These are phyloP conservation scores for Kluyveromyces aestuarii DNA, from an alignment of 805 yeast genomes.

Conservation along the genomic window DNA sequence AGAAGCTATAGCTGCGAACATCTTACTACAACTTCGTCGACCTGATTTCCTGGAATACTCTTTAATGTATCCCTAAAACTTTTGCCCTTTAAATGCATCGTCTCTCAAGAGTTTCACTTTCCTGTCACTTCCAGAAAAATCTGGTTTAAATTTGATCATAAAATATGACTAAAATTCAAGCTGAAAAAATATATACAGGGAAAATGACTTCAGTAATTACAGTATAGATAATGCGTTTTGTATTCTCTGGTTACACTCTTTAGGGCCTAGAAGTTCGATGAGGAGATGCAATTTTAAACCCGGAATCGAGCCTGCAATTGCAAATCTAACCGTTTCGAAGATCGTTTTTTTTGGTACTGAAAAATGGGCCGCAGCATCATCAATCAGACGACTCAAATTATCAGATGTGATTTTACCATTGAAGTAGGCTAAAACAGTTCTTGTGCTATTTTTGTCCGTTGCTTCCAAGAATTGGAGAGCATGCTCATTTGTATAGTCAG, in stretches of 20 bases:
- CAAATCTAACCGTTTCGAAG: slow-evolving; percentile 54
- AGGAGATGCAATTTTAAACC: slow-evolving; percentile 61
- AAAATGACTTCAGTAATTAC: neutral
- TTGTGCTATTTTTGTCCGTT: slow-evolving; percentile 8
- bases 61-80: neutral
- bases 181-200: neutral
- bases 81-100: neutral
- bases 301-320: slow-evolving; percentile 58
- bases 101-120: neutral
- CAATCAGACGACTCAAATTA: slow-evolving; percentile 6
- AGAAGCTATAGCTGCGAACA: slow-evolving; percentile 33
- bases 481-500: slow-evolving; percentile 15
- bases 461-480: slow-evolving; percentile 27
- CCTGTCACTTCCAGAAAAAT: neutral
- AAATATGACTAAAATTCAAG: neutral
- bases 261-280: slow-evolving; percentile 44
- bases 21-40: neutral
- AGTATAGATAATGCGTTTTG: slow-evolving; percentile 9
- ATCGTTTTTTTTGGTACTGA: slow-evolving; percentile 29
- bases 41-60: no score
- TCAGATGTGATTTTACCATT: slow-evolving; percentile 1
- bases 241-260: slow-evolving; percentile 25
- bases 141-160: neutral
- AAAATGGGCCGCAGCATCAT: slow-evolving; percentile 3
- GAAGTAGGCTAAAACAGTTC: slow-evolving; percentile 12